These are phyloP conservation scores for Colletotrichum incanum DNA, from an alignment of 2,329 filamentous ascomycete genomes.

Conservation along the genomic window DNA sequence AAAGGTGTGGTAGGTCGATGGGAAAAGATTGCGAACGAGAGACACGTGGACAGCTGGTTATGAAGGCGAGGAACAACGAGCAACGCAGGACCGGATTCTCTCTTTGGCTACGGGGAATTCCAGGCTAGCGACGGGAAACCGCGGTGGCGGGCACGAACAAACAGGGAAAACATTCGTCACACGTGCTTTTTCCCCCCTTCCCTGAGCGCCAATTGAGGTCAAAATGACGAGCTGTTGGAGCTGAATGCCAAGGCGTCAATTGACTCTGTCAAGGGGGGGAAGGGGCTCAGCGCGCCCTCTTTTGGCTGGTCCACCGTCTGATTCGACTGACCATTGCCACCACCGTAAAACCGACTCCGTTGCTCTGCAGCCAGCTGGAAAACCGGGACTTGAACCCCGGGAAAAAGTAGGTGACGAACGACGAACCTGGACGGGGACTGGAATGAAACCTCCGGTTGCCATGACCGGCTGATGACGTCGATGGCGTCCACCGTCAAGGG, in stretches of 20 bases:
- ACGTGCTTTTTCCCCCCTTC: constrained; percentile 8
- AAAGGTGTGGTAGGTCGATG: neutral
- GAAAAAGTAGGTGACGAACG: neutral
- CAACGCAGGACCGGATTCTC: neutral
- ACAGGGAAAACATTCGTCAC: constrained; percentile 10
- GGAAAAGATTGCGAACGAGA: neutral
- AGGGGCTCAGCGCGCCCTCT: neutral
- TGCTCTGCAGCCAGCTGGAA: constrained; percentile 1
- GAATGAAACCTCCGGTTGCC: constrained; percentile 34
- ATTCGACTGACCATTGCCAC: neutral
- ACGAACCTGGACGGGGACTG: neutral
- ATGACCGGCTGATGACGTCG: constrained; percentile 41
- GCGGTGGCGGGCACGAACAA: constrained; percentile 6
- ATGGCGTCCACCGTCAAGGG: constrained; percentile 11
- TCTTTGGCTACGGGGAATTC: neutral
- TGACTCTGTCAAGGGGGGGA: neutral
- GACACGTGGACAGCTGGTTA: constrained; percentile 21
- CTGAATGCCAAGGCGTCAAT: constrained; percentile 15
- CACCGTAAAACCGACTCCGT: neutral
- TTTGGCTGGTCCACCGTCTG: neutral
- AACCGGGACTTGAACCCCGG: neutral
- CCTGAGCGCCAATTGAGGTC: constrained; percentile 10
- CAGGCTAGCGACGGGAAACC: constrained; percentile 12
- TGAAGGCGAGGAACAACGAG: constrained; percentile 4
- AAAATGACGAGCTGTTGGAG: constrained; percentile 33